Conservation (phyloP, 1,284 basidiomycete species). For the Ceratobasidium papillatum region DNA sequence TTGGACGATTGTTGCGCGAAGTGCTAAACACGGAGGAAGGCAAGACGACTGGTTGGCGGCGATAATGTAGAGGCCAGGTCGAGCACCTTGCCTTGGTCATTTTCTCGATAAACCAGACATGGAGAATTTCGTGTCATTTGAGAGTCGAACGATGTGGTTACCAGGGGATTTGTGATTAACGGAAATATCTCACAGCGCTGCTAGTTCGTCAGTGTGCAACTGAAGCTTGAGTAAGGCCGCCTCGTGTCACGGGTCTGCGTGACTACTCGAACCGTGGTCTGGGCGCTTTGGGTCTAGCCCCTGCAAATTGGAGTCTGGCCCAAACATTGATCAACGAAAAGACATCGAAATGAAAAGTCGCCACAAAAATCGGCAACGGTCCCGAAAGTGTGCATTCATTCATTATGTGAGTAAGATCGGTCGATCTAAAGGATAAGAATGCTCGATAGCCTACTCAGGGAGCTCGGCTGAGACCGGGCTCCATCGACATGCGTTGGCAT, state of each 20-base stretch:
- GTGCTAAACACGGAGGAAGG: constrained; percentile 14
- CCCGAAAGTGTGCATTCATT: neutral
- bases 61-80: neutral
- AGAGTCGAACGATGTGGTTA: neutral
- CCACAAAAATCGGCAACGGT: neutral
- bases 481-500: neutral
- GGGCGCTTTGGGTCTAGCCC: neutral
- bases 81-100: constrained; percentile 34
- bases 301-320: neutral
- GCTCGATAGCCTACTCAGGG: neutral
- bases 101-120: constrained; percentile 33
- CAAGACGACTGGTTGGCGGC: constrained; percentile 23
- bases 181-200: constrained; percentile 11
- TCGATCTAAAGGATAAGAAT: neutral
- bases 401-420: neutral
- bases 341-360: neutral
- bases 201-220: neutral
- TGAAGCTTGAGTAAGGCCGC: neutral
- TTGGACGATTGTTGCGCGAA: constrained; percentile 55
- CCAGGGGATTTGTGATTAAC: neutral
- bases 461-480: neutral
- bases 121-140: constrained; percentile 20
- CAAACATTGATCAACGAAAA: neutral
- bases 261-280: neutral
- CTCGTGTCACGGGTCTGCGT: neutral